These are phyloP conservation scores for Penicillium concentricum DNA, from an alignment of 2,329 filamentous ascomycete genomes.

Conservation along the genomic window DNA sequence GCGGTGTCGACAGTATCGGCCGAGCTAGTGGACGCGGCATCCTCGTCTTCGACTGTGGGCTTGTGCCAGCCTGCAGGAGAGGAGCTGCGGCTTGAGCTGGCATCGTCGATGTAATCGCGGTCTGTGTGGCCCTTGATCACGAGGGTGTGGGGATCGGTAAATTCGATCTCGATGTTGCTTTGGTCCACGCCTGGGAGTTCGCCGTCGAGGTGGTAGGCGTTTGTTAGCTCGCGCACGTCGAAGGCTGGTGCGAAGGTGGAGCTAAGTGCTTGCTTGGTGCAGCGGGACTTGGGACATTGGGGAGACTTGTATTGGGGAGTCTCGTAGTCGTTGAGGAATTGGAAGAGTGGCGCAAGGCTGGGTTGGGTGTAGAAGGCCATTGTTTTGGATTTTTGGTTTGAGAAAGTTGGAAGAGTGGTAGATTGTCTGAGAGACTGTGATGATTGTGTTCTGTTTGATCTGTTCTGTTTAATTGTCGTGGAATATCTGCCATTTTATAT, in stretches of 20 bases:
- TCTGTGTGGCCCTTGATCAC: slow-evolving; percentile 44
- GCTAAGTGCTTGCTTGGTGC: slow-evolving; percentile 13
- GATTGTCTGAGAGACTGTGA: neutral
- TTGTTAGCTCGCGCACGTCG: slow-evolving; percentile 44
- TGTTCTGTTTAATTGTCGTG: neutral
- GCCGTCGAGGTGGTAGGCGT: slow-evolving; percentile 46
- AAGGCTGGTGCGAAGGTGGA: slow-evolving; percentile 42
- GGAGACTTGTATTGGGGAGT: slow-evolving; percentile 29
- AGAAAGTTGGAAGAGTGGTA: slow-evolving; percentile 11
- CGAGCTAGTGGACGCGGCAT: slow-evolving; percentile 8
- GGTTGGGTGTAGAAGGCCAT: slow-evolving; percentile 44
- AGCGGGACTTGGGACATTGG: slow-evolving; percentile 7
- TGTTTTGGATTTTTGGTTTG: slow-evolving; percentile 13
- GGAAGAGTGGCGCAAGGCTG: slow-evolving; percentile 44
- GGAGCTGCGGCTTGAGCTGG: slow-evolving; percentile 21
- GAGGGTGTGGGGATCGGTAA: slow-evolving; percentile 46
- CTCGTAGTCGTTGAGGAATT: slow-evolving; percentile 44
- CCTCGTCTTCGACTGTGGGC: slow-evolving; percentile 52
- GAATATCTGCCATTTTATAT: slow-evolving; percentile 4
- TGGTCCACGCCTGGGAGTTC: slow-evolving; percentile 47
- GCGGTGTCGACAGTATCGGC: slow-evolving; percentile 12
- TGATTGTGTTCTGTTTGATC: neutral
- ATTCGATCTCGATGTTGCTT: slow-evolving; percentile 47
- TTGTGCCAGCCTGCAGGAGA: slow-evolving; percentile 35
- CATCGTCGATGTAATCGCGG: slow-evolving; percentile 28